phyloP scores from a whole-genome alignment of 208 protist genomes.

The Crithidia brevicula region DNA sequence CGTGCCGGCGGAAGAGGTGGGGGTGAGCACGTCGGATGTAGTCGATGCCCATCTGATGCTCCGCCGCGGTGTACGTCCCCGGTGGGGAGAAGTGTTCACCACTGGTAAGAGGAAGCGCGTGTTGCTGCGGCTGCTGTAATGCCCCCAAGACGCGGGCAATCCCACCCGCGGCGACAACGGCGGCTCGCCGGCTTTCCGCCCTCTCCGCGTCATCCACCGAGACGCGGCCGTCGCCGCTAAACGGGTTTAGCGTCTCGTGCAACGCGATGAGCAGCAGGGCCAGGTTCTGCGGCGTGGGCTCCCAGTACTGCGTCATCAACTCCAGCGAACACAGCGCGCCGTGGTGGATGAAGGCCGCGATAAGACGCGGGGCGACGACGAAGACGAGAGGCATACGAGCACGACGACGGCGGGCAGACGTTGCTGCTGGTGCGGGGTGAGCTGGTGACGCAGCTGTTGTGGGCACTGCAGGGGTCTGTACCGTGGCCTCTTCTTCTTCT shows the following conservation, averaged over 20 bases:
- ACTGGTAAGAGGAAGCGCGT: too few relatives aligned
- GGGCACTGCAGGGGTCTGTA: too few relatives aligned
- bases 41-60: constrained; percentile 70
- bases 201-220: constrained; percentile 47
- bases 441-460: too few relatives aligned
- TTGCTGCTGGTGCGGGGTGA: background rate
- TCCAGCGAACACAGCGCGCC: constrained; percentile 85
- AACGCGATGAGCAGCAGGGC: constrained; percentile 62
- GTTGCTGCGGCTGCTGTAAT: too few relatives aligned
- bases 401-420: background rate
- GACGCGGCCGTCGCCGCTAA: constrained; percentile 54
- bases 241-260: constrained; percentile 75
- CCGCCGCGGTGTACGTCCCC: constrained; percentile 57
- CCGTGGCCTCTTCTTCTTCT: too few relatives aligned
- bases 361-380: constrained; percentile 73
- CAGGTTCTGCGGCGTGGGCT: constrained; percentile 51
- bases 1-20: constrained; percentile 69
- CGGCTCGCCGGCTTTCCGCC: constrained; percentile 17
- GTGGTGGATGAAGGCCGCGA: constrained; percentile 83
- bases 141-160: background rate
- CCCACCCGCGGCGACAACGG: constrained; percentile 12
- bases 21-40: constrained; percentile 73
- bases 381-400: constrained; percentile 79
- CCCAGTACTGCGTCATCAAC: constrained; percentile 85
- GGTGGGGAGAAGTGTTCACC: background rate